Percentiles rank a stretch among this genome's conserved stretches.
Conservation (phyloP, 257 asterid species). For the Striga asiatica region DNA sequence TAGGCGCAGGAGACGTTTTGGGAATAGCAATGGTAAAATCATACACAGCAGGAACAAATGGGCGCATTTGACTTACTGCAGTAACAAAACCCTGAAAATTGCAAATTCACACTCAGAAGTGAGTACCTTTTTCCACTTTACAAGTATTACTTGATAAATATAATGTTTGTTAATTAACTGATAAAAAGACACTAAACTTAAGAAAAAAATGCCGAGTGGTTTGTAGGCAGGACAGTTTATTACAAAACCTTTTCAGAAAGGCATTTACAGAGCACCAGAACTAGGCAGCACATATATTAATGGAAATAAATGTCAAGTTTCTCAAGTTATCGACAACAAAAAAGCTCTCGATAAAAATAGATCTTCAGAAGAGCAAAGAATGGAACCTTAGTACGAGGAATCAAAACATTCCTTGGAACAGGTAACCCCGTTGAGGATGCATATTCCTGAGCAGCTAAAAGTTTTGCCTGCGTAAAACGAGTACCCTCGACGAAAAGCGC, state of each 20-base stretch:
- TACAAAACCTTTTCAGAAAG: too few species aligned
- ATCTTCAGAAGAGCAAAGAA: not conserved
- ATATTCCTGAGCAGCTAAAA: slow-evolving; percentile 89
- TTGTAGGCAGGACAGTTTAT: too few species aligned
- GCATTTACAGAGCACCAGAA: too few species aligned
- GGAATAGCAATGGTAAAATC: slow-evolving; percentile 80
- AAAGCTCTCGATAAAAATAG: too few species aligned
- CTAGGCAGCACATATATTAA: too few species aligned
- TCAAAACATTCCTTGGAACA: slow-evolving; percentile 79
- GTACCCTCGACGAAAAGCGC: slow-evolving; percentile 97
- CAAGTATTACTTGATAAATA: too few species aligned
- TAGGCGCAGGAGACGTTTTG: slow-evolving; percentile 61
- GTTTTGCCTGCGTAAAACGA: slow-evolving; percentile 90
- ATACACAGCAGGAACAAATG: slow-evolving; percentile 90
- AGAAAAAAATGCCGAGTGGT: too few species aligned
- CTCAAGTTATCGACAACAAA: too few species aligned
- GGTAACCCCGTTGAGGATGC: slow-evolving; percentile 74
- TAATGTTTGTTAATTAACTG: too few species aligned
- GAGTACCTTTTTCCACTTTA: too few species aligned
- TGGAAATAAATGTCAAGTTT: too few species aligned
- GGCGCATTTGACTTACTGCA: slow-evolving; percentile 73
- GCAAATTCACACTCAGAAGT: slow-evolving; percentile 27
- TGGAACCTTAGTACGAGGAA: slow-evolving; percentile 93
- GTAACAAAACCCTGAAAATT: slow-evolving; percentile 82
- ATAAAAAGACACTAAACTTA: too few species aligned